These are phyloP conservation scores for Skeletonema menzelii DNA, from an alignment of 108 stramenopile species.

Conservation along the genomic window DNA sequence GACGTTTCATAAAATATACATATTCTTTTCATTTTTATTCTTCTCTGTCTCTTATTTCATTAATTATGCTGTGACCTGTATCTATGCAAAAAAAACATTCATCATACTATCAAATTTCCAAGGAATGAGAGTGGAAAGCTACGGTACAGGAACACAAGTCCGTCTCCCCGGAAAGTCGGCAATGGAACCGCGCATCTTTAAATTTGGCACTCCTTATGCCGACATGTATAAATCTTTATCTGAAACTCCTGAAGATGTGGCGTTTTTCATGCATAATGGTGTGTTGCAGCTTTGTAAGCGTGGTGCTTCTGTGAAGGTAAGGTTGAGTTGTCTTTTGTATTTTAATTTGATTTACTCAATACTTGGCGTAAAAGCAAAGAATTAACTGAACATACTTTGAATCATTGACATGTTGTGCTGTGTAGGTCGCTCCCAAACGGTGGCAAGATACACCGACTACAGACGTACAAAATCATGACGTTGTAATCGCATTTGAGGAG, in stretches of 20 bases:
- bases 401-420: not conserved
- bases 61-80: not conserved
- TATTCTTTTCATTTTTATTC: not conserved
- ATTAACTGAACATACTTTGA: not conserved
- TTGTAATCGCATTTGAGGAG: conserved; percentile 91
- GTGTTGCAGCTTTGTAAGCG: conserved; percentile 86
- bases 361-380: not conserved
- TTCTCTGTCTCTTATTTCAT: not conserved
- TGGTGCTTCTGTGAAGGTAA: conserved; percentile 83
- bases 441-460: conserved; percentile 85
- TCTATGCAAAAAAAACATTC: too few species aligned
- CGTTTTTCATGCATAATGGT: conserved; percentile 81
- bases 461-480: conserved; percentile 71
- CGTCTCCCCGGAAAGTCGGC: conserved; percentile 68
- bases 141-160: conserved; percentile 91
- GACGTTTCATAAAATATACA: too few species aligned
- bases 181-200: conserved; percentile 87
- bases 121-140: conserved; percentile 83
- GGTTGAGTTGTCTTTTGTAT: conserved; percentile 9
- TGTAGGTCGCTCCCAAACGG: conserved; percentile 72
- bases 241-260: conserved; percentile 81
- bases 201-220: conserved; percentile 89
- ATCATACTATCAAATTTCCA: not conserved
- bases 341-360: not conserved
- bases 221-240: conserved; percentile 84